Percentiles rank a stretch among this genome's conserved stretches.
Conservation (phyloP, 306 rosid genomes). For the Pterocarpus santalinus region DNA sequence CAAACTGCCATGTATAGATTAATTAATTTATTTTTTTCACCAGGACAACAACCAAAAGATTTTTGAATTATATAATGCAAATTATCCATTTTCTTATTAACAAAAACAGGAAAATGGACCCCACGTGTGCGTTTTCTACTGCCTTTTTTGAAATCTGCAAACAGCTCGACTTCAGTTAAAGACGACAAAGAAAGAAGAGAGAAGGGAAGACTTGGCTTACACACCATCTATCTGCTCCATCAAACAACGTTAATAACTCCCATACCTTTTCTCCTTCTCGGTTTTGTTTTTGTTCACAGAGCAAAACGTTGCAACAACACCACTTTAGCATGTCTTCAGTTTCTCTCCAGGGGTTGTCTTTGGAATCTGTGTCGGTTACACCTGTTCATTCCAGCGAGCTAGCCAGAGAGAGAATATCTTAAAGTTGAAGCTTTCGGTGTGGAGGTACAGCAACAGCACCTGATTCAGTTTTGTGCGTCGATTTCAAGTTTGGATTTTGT, state of each 20-base stretch:
- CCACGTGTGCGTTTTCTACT: conserved; percentile 31
- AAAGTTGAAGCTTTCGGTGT: conserved; percentile 35
- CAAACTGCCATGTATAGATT: neutral
- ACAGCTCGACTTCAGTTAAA: conserved; percentile 48
- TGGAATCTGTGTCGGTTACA: conserved; percentile 41
- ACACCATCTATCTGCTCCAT: conserved; percentile 29
- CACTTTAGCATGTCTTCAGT: conserved; percentile 33
- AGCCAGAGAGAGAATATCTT: conserved; percentile 23
- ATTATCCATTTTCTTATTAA: neutral
- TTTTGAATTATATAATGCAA: neutral
- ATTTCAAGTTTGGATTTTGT: conserved; percentile 50
- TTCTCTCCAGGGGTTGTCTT: conserved; percentile 42
- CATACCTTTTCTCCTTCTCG: neutral
- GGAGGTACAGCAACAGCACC: conserved; percentile 20
- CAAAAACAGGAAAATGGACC: conserved; percentile 43
- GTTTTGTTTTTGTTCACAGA: conserved; percentile 33
- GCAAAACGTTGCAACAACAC: conserved; percentile 46
- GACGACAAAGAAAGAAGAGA: neutral
- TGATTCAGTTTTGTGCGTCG: conserved; percentile 56
- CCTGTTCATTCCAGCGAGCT: conserved; percentile 29
- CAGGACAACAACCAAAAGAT: neutral
- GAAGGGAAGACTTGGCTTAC: conserved; percentile 35
- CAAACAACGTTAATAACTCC: conserved; percentile 34
- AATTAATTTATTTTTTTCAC: neutral
- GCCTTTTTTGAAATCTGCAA: conserved; percentile 39